Conservation (phyloP, 164 flowering plant genomes). For the Sedum album region DNA sequence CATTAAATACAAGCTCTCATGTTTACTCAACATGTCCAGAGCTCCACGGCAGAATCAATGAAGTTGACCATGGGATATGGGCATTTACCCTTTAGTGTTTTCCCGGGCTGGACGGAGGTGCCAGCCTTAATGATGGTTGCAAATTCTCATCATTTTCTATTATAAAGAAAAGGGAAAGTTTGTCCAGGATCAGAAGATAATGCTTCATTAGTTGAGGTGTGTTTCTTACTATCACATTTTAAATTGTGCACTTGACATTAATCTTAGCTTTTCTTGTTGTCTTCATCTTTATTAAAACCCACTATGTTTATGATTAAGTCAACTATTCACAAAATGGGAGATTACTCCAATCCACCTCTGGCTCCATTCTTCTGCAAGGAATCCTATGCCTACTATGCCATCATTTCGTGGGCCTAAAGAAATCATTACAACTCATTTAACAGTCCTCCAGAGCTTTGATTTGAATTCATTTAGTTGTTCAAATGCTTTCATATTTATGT, state of each 20-base stretch:
- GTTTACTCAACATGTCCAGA: neutral
- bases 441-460: neutral
- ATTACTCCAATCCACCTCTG: neutral
- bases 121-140: neutral
- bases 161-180: neutral
- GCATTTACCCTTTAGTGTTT: too few species aligned
- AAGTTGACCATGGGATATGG: neutral
- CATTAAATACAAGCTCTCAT: neutral
- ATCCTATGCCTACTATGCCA: neutral
- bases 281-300: neutral
- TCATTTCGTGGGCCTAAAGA: neutral
- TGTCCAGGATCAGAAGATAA: neutral
- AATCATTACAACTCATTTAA: neutral
- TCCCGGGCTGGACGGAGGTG: neutral
- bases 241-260: constrained; percentile 5
- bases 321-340: neutral
- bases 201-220: neutral
- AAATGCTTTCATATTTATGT: neutral
- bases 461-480: neutral
- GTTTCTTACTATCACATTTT: neutral
- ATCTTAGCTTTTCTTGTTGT: neutral
- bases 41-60: neutral
- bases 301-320: neutral
- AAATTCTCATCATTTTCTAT: neutral
- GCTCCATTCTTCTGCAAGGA: neutral